Evolutionary conservation across 1,139 yeast species (phyloP).

Genomic region (Schizosaccharomyces versatilis): DNA sequence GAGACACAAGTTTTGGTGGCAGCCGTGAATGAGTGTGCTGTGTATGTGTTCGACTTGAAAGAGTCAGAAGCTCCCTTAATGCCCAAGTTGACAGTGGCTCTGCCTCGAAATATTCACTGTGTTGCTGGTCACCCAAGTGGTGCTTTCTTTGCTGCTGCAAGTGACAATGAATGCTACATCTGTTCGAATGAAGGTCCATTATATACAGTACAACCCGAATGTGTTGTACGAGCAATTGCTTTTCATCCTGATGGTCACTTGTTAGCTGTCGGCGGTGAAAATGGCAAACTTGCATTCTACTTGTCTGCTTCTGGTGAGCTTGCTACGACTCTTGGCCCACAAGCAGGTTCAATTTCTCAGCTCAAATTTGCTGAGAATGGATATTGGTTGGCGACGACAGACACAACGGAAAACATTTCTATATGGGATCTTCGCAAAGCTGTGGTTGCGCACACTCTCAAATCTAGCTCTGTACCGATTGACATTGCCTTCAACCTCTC

Average conservation of each 20-base stretch:
- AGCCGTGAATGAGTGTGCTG: background rate
- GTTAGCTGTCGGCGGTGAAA: constrained; percentile 27
- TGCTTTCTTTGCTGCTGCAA: constrained; percentile 6
- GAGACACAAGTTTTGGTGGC: background rate
- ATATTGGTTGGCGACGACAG: constrained; percentile 30
- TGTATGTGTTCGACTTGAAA: background rate
- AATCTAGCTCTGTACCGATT: constrained; percentile 11
- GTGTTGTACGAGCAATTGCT: constrained; percentile 18
- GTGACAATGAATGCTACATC: background rate
- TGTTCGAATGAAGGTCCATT: background rate
- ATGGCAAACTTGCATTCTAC: constrained; percentile 24
- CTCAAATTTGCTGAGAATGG: constrained; percentile 46
- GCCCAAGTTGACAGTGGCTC: background rate
- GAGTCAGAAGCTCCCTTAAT: background rate
- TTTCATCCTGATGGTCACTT: constrained; percentile 50
- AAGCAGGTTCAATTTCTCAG: constrained; percentile 19
- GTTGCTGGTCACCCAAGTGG: constrained; percentile 10
- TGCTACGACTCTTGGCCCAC: constrained; percentile 22
- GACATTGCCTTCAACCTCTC: constrained; percentile 27
- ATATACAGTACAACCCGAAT: background rate
- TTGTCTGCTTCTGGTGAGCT: constrained; percentile 25
- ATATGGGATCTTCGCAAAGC: constrained; percentile 16
- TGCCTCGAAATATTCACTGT: background rate
- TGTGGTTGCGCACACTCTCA: constrained; percentile 15
- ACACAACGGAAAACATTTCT: constrained; percentile 14